phyloP scores from a whole-genome alignment of 2,329 filamentous ascomycete genomes.

The Paraphaeosphaeria sporulosa region DNA sequence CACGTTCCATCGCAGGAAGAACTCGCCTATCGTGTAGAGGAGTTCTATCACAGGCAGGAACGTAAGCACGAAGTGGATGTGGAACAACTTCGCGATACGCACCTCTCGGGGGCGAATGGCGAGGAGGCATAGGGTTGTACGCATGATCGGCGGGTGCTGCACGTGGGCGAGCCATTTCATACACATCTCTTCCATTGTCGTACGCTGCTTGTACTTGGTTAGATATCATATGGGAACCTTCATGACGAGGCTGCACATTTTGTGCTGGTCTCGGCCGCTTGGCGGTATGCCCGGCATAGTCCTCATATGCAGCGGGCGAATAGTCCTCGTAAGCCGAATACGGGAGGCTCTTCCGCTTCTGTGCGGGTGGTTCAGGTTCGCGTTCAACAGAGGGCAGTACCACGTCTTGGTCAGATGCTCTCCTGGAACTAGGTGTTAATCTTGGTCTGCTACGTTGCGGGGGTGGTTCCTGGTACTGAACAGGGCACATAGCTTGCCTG shows the following conservation, averaged over 20 bases:
- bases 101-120: constrained; percentile 25
- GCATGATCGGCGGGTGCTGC: constrained; percentile 19
- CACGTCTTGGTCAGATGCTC: constrained; percentile 40
- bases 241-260: constrained; percentile 4
- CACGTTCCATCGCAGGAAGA: constrained; percentile 21
- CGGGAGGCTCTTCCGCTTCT: constrained; percentile 7
- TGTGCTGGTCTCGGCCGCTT: constrained; percentile 7
- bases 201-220: constrained; percentile 26
- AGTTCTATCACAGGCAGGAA: constrained; percentile 20
- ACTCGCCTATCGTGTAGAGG: constrained; percentile 20
- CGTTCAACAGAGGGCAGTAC: constrained; percentile 45
- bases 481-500: constrained; percentile 22
- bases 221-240: constrained; percentile 36
- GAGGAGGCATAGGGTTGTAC: constrained; percentile 24
- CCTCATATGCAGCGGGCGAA: constrained; percentile 1
- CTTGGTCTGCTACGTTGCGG: constrained; percentile 21
- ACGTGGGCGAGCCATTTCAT: constrained; percentile 15
- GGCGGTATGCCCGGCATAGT: not conserved
- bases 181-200: constrained; percentile 15
- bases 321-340: constrained; percentile 5
- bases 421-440: constrained; percentile 25
- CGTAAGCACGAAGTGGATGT: constrained; percentile 22
- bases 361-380: constrained; percentile 26
- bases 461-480: not conserved
- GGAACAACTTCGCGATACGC: constrained; percentile 25